Conservation (phyloP, 108 stramenopile species). For the Conticribra weissflogii region DNA sequence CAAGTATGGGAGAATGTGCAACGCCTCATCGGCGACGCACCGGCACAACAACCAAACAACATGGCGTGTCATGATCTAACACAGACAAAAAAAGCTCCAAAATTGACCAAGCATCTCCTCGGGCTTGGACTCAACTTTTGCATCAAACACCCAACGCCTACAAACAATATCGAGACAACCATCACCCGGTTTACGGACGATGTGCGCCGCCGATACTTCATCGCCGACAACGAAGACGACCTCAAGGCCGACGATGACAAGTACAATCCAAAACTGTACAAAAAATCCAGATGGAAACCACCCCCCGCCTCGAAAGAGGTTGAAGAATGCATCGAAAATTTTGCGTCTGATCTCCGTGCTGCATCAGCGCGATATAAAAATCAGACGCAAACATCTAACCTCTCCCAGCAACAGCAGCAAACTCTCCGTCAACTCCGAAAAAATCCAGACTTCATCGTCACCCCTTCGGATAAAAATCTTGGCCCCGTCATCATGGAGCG, state of each 20-base stretch:
- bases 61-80: slow-evolving; percentile 4
- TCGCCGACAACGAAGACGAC: neutral
- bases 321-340: neutral
- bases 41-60: neutral
- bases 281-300: neutral
- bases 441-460: neutral
- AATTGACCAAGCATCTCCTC: neutral
- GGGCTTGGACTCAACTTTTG: slow-evolving; percentile 27
- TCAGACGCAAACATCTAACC: neutral
- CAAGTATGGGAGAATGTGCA: neutral
- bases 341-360: neutral
- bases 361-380: neutral
- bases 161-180: slow-evolving; percentile 2
- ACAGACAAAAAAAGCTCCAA: neutral
- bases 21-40: neutral
- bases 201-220: neutral
- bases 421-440: neutral
- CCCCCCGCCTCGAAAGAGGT: neutral
- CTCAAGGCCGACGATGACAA: slow-evolving; percentile 6
- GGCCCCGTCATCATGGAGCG: slow-evolving; percentile 4
- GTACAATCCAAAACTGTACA: neutral
- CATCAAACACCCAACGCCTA: slow-evolving; percentile 17
- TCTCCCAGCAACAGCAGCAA: neutral
- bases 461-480: neutral
- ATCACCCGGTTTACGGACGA: slow-evolving; percentile 8